phyloP scores from a whole-genome alignment of 2,329 filamentous ascomycete species.

The Apiospora arundinis region DNA sequence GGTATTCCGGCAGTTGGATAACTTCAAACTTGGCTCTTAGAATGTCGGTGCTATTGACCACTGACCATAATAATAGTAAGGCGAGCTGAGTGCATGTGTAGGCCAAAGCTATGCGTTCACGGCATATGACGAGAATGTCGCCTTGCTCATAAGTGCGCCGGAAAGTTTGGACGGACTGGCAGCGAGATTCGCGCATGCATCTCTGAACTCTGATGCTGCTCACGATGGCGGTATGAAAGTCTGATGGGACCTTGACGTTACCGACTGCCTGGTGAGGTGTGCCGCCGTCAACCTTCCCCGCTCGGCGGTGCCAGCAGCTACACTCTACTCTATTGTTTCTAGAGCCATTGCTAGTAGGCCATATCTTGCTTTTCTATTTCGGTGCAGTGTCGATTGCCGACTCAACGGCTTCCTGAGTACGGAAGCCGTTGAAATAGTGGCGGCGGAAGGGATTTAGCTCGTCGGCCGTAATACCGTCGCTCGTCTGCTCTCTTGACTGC shows the following conservation, averaged over 20 bases:
- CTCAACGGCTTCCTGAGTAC: slow-evolving; percentile 23
- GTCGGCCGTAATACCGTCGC: slow-evolving; percentile 57
- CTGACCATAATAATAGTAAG: not conserved
- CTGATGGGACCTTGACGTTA: slow-evolving; percentile 14
- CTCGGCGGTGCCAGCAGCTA: not conserved
- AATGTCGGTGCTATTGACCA: not conserved
- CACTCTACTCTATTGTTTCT: not conserved
- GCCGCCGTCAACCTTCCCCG: not conserved
- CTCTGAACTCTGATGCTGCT: slow-evolving; percentile 6
- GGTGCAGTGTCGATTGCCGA: slow-evolving; percentile 9
- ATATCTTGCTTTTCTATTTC: slow-evolving; percentile 4
- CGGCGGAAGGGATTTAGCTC: slow-evolving; percentile 67
- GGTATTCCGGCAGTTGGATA: not conserved
- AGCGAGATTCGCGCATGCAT: not conserved
- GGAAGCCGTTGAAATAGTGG: slow-evolving; percentile 64
- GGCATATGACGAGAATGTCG: not conserved
- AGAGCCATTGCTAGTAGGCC: not conserved
- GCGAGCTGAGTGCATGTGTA: not conserved
- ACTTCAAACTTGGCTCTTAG: not conserved
- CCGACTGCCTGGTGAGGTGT: slow-evolving; percentile 4
- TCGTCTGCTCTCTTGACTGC: slow-evolving; percentile 38
- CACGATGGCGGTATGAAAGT: slow-evolving; percentile 7
- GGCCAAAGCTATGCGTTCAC: not conserved
- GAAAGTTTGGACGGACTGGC: not conserved
- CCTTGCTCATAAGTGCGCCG: too few relatives aligned